Percentiles rank a stretch among this genome's conserved stretches.
Evolutionary conservation across 371 early-diverging fungal species (phyloP).

Genomic region (Capniomyces stellatus): DNA sequence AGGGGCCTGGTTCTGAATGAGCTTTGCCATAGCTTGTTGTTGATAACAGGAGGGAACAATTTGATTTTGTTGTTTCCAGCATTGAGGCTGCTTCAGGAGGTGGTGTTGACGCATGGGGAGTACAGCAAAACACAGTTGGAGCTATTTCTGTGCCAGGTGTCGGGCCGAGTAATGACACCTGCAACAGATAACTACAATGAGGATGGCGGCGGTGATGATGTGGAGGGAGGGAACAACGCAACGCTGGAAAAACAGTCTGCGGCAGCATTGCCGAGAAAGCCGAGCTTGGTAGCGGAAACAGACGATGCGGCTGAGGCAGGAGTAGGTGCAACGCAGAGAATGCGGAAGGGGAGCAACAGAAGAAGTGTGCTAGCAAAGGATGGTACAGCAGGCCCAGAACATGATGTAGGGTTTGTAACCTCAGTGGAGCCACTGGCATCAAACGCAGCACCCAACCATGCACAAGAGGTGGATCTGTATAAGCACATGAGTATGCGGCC

Average conservation of each 20-base stretch:
- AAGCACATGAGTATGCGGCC: constrained; percentile 22
- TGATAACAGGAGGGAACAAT: constrained; percentile 30
- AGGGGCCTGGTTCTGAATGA: constrained; percentile 60
- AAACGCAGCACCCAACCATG: constrained; percentile 1
- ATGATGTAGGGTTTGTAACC: background rate
- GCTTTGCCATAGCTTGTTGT: constrained; percentile 69
- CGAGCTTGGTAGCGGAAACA: background rate
- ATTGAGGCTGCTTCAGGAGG: constrained; percentile 16
- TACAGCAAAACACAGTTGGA: constrained; percentile 20
- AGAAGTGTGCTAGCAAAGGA: background rate
- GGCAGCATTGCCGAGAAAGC: background rate
- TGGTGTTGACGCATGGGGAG: constrained; percentile 19
- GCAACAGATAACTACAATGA: constrained; percentile 11
- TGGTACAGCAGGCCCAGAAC: background rate
- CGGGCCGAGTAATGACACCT: constrained; percentile 20
- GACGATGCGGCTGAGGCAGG: background rate
- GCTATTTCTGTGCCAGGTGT: constrained; percentile 17
- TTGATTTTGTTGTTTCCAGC: constrained; percentile 17
- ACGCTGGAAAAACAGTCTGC: background rate
- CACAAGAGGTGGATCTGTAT: constrained; percentile 19
- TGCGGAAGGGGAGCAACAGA: background rate
- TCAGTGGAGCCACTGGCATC: background rate
- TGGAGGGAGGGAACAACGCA: background rate
- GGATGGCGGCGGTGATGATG: background rate
- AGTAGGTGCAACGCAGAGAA: background rate